Percentiles rank a stretch among this genome's conserved stretches.
phyloP scores from a whole-genome alignment of 108 stramenopile species.

The Thalassiosira profunda region DNA sequence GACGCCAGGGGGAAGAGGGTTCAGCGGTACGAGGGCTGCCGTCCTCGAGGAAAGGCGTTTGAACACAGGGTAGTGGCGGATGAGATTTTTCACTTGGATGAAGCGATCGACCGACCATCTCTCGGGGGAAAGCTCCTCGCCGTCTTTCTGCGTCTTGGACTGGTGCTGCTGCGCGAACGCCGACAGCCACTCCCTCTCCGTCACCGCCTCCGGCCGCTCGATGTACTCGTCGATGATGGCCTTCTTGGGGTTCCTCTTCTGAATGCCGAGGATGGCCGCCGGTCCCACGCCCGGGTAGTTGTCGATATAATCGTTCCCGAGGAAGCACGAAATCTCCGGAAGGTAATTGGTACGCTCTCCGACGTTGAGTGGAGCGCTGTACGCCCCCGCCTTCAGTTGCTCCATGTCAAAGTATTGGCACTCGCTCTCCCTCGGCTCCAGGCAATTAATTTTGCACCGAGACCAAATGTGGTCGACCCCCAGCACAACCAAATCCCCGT shows the following conservation, averaged over 20 bases:
- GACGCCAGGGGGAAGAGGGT: constrained; percentile 1
- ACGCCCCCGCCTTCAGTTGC: neutral
- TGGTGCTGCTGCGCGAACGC: too few relatives aligned
- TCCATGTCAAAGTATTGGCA: neutral
- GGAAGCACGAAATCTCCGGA: constrained; percentile 9
- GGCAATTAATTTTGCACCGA: neutral
- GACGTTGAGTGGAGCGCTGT: neutral
- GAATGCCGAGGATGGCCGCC: neutral
- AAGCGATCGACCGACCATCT: neutral
- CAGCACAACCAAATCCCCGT: constrained; percentile 5
- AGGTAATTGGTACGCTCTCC: neutral
- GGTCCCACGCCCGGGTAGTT: neutral
- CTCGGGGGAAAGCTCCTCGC: too few relatives aligned
- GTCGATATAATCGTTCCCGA: constrained; percentile 3
- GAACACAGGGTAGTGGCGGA: constrained; percentile 2
- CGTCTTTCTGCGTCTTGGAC: too few relatives aligned
- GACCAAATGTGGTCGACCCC: neutral
- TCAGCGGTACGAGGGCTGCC: neutral
- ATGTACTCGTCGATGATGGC: neutral
- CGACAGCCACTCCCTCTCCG: too few relatives aligned
- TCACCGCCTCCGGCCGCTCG: neutral
- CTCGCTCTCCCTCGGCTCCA: neutral
- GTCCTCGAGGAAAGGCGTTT: neutral
- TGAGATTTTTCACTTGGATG: neutral
- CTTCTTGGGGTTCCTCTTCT: neutral